Base-by-base conservation (phyloP, 2,329 filamentous ascomycete genomes). In the Penicillium verrucosum region DNA sequence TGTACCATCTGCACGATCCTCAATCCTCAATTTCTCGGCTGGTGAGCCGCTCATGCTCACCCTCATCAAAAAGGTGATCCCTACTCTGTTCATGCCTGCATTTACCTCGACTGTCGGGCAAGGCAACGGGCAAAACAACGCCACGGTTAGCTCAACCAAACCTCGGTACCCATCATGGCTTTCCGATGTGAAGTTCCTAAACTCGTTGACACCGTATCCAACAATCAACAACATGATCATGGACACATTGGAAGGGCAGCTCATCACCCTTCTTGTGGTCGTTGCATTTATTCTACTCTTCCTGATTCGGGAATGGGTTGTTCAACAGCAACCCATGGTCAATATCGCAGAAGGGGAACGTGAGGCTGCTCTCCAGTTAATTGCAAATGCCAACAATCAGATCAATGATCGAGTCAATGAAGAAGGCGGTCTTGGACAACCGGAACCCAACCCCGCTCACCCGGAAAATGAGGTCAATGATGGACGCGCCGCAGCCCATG, bases 251-350 rank as follows among this genome's bases (percentile, higher is more conserved):
- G 94, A 99, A 76, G 94, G 94, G 4, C 92, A 96, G 70, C 84
- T 97, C 46, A 96, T 99, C 64, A 99, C 93, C 0, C 78, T 97
- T 6, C 78, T 95, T 11, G 90, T 97, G 49, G 93, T 99, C 8
- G 83, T 96, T 43, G 92, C 89, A 56, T 99, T 97, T 73, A 97
- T 99, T 57, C 78, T 99, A n/a, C 87, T 99, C 41, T 99, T 99
- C 65, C 77, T 99, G 4, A 97, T 99, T 45, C 82, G 95, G 45
- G 94, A 99, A 76, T 99, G 96, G 83, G 94, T 99, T 49, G 92
- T 99, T 10, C 94, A 99, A 72, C 94, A 99, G 72, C 94, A 99
- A 70, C 94, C 93, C 5, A 88, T 92, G 62, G 88, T 94, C 64
- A 95, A 96, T 67, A 87, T 94, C 79, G 88, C 86, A 0, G 87